Conservation (phyloP, 768 basidiomycete genomes). For the Lactifluus volemus region DNA sequence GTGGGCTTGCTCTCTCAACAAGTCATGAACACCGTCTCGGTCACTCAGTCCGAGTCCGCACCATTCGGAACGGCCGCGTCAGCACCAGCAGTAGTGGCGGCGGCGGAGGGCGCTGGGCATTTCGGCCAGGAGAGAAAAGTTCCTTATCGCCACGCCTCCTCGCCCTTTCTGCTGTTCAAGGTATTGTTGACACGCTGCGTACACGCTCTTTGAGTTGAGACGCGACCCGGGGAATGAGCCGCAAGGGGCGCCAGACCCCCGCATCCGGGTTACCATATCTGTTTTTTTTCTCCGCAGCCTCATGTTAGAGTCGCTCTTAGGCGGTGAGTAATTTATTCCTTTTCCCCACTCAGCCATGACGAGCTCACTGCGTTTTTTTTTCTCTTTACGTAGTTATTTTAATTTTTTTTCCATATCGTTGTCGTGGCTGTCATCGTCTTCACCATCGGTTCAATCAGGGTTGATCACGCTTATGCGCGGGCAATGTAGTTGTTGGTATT, state of each 20-base stretch:
- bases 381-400: slow-evolving; percentile 12
- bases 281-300: slow-evolving; percentile 17
- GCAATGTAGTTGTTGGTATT: slow-evolving; percentile 17
- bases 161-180: slow-evolving; percentile 42
- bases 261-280: slow-evolving; percentile 32
- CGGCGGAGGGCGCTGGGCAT: slow-evolving; percentile 11
- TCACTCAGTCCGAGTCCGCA: neutral
- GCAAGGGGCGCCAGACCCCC: slow-evolving; percentile 41
- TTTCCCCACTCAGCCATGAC: slow-evolving; percentile 18
- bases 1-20: slow-evolving; percentile 5
- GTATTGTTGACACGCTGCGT: slow-evolving; percentile 51
- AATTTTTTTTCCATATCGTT: slow-evolving; percentile 5
- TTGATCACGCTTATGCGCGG: slow-evolving; percentile 23
- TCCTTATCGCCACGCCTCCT: slow-evolving; percentile 44
- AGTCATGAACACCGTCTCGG: neutral
- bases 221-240: slow-evolving; percentile 49
- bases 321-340: slow-evolving; percentile 19
- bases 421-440: neutral
- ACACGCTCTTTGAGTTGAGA: slow-evolving; percentile 56
- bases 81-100: slow-evolving; percentile 3
- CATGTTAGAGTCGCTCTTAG: slow-evolving; percentile 17
- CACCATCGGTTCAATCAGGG: slow-evolving; percentile 18
- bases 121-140: slow-evolving; percentile 22
- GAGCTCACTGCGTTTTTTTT: slow-evolving; percentile 16
- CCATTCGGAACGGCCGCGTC: neutral